These are phyloP conservation scores for Salvia splendens DNA, from an alignment of 257 asterid species.

Conservation along the genomic window DNA sequence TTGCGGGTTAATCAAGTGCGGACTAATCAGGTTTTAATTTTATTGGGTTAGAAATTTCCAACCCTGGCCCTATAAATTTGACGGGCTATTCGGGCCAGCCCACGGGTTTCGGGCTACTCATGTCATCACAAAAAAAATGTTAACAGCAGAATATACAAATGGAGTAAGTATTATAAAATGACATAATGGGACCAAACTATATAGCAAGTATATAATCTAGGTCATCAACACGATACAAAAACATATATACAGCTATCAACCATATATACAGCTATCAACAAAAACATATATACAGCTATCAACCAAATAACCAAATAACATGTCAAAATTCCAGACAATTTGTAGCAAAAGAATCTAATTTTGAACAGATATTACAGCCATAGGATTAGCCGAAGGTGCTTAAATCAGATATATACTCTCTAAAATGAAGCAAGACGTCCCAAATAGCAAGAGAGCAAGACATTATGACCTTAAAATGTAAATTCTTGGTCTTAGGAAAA, in stretches of 20 bases:
- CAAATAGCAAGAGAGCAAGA: slow-evolving; percentile 1
- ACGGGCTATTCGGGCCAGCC: too few species aligned
- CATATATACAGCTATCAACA: too few species aligned
- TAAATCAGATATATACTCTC: neutral
- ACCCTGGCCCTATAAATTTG: too few species aligned
- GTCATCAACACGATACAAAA: neutral
- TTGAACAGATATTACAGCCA: neutral
- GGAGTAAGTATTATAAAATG: neutral
- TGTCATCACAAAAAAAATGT: slow-evolving; percentile 30
- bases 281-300: neutral
- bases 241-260: neutral
- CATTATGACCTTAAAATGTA: slow-evolving; percentile 2
- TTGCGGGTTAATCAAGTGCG: too few species aligned
- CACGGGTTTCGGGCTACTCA: too few species aligned
- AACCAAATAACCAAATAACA: neutral
- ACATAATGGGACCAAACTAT: neutral
- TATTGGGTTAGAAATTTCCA: too few species aligned
- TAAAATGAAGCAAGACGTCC: too few species aligned
- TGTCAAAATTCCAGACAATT: neutral
- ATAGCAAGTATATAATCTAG: slow-evolving; percentile 17
- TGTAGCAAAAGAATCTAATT: slow-evolving; percentile 11
- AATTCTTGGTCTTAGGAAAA: slow-evolving; percentile 20
- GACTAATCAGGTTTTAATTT: too few species aligned
- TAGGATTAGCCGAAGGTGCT: neutral
- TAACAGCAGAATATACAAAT: slow-evolving; percentile 20